Base-by-base conservation (phyloP, 2,329 filamentous ascomycete genomes). In the Cytospora mali region DNA sequence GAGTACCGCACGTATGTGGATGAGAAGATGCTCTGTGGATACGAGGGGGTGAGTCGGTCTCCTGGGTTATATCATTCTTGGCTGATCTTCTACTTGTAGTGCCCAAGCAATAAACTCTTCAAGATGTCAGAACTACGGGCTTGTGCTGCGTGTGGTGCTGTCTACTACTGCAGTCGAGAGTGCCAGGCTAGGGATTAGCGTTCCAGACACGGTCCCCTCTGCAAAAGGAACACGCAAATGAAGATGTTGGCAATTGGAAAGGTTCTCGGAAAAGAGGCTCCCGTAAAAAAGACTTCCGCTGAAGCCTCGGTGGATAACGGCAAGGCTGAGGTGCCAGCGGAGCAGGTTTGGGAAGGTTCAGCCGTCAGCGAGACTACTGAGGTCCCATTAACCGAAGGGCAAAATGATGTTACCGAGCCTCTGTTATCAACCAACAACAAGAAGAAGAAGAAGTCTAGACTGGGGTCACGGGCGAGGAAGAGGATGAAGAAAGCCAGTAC, bases 31-130 rank as follows among this genome's bases (percentile, higher is more conserved):
- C n/a, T 46, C n/a, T 46, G 42, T 23, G 42, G 42, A n/a, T 10
- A 46, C 7, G 16, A 6, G 3, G 14, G 23, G 3, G 42, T 46
- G n/a, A 46, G n/a, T 46, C 35, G n/a, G n/a, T n/a, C 10, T 23
- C 7, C 13, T 7, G 35, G 4, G n/a, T 9, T 4, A 21, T 13
- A 46, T 18, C n/a, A 11, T 1, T 23, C n/a, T 46, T 46, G 21
- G 42, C 42, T 46, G n/a, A 46, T n/a, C 42, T 4, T 0, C 10
- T n/a, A n/a, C 6, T 23, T 4, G 42, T 23, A 46, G 42, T 46
- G 42, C 42, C n/a, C n/a, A n/a, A n/a, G n/a, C 3, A 1, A 5
- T 0, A 3, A 23, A 2, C 5, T 4, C 10, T 13, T 23, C n/a
- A 23, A n/a, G 5, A 5, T 39, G 35, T 39, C 35, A 10, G 42